A percentile compares a stretch with the other conserved stretches of the same genome.
These are phyloP conservation scores for Bacidia gigantensis DNA, from an alignment of 495 filamentous ascomycete species.

Conservation along the genomic window DNA sequence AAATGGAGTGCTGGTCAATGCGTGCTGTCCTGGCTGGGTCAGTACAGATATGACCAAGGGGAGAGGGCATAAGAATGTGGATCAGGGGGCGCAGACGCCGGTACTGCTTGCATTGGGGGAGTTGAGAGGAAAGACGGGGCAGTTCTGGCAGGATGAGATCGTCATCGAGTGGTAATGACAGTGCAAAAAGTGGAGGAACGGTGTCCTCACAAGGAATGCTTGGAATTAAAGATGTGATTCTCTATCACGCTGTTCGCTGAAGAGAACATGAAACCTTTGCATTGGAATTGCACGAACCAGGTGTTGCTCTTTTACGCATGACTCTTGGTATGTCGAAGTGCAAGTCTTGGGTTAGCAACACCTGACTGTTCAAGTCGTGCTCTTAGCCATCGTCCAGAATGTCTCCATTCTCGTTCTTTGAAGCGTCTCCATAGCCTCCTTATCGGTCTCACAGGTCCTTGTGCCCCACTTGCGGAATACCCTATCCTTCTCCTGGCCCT, in stretches of 20 bases:
- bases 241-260: no score
- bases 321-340: no score
- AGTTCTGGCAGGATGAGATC: constrained; percentile 34
- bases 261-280: no score
- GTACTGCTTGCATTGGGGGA: constrained; percentile 38
- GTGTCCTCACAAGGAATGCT: no score
- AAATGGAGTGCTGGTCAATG: constrained; percentile 31
- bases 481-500: constrained; percentile 66
- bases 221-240: no score
- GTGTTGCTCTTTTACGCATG: no score
- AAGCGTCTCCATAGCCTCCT: constrained; percentile 69
- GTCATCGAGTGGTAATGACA: constrained; percentile 27
- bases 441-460: constrained; percentile 78
- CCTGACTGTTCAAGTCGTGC: constrained; percentile 25
- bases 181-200: background rate
- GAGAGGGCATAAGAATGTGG: constrained; percentile 28
- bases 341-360: no score
- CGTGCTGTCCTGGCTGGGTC: constrained; percentile 40
- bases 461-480: constrained; percentile 76
- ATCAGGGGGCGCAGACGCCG: constrained; percentile 37
- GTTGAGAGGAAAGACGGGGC: constrained; percentile 26
- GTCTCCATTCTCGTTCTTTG: constrained; percentile 78
- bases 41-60: constrained; percentile 40
- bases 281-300: no score
- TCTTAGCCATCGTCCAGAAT: constrained; percentile 92